phyloP scores from a whole-genome alignment of 352 stramenopile species.

The Pythium periplocum region DNA sequence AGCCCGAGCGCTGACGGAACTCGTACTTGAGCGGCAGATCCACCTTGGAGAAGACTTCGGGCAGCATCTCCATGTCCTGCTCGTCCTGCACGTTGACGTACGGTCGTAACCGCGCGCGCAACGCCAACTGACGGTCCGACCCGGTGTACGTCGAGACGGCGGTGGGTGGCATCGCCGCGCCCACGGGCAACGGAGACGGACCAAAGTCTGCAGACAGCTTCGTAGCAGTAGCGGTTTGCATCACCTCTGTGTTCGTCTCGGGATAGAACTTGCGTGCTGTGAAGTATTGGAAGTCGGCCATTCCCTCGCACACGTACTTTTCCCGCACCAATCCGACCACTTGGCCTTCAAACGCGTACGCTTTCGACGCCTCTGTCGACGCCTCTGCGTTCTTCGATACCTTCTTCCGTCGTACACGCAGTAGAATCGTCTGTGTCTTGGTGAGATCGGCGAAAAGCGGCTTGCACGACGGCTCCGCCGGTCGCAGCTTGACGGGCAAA shows the following conservation, averaged over 20 bases:
- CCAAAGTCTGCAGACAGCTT: not conserved
- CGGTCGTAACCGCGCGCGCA: conserved; percentile 51
- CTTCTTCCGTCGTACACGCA: conserved; percentile 39
- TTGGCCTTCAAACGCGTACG: conserved; percentile 22
- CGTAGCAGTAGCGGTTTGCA: not conserved
- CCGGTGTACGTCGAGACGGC: conserved; percentile 36
- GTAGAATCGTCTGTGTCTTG: conserved; percentile 75
- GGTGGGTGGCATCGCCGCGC: conserved; percentile 8
- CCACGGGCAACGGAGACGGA: conserved; percentile 8
- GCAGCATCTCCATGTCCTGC: conserved; percentile 63
- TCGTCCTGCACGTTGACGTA: conserved; percentile 49
- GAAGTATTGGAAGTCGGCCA: conserved; percentile 86
- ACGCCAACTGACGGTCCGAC: conserved; percentile 30
- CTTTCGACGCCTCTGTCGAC: conserved; percentile 2
- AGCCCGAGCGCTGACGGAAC: conserved; percentile 70
- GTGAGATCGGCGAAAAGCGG: conserved; percentile 75
- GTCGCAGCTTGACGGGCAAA: conserved; percentile 68
- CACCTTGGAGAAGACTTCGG: conserved; percentile 81
- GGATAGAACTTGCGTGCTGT: conserved; percentile 57
- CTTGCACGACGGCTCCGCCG: conserved; percentile 73
- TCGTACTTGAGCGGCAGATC: conserved; percentile 82
- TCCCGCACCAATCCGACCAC: conserved; percentile 64
- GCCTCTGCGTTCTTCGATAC: conserved; percentile 15
- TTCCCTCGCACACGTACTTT: conserved; percentile 83
- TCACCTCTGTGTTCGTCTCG: conserved; percentile 19